Percentiles rank a stretch among this genome's conserved stretches.
Evolutionary conservation across 805 yeast genomes (phyloP).

Genomic region (Spathaspora passalidarum): DNA sequence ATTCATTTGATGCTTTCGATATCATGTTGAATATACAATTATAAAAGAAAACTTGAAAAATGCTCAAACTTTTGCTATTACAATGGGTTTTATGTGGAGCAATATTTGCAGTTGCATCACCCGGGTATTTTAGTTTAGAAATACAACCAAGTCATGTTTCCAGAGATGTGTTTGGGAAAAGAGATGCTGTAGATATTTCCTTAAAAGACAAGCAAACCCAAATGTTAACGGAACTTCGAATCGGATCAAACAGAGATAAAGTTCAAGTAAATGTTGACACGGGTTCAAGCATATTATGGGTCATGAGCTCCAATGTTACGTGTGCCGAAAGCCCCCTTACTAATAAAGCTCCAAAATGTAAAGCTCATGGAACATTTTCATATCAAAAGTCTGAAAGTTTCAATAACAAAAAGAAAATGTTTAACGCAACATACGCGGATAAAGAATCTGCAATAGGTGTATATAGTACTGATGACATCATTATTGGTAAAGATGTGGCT

Average conservation of each 20-base stretch:
- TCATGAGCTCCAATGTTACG: constrained; percentile 12
- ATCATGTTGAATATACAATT: no score
- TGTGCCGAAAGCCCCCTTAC: constrained; percentile 4
- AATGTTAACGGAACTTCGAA: constrained; percentile 21
- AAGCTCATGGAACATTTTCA: constrained; percentile 39
- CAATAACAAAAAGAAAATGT: constrained; percentile 37
- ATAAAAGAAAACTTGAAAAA: no score
- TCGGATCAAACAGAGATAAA: constrained; percentile 27
- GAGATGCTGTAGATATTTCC: constrained; percentile 9
- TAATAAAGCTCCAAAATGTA: constrained; percentile 31
- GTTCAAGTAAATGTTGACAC: constrained; percentile 36
- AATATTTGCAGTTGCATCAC: background rate
- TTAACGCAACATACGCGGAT: constrained; percentile 46
- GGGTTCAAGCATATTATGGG: constrained; percentile 43
- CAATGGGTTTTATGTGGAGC: background rate
- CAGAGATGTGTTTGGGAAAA: background rate
- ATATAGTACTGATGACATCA: constrained; percentile 34
- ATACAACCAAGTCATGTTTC: background rate
- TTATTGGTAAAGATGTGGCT: constrained; percentile 39
- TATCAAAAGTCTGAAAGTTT: constrained; percentile 28
- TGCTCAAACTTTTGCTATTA: background rate
- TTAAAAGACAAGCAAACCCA: constrained; percentile 23
- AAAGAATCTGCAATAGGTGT: constrained; percentile 46
- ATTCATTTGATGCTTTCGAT: no score
- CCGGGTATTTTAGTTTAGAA: background rate